Base-by-base conservation (phyloP, 2,329 filamentous ascomycete genomes). In the Penicillium verrucosum region DNA sequence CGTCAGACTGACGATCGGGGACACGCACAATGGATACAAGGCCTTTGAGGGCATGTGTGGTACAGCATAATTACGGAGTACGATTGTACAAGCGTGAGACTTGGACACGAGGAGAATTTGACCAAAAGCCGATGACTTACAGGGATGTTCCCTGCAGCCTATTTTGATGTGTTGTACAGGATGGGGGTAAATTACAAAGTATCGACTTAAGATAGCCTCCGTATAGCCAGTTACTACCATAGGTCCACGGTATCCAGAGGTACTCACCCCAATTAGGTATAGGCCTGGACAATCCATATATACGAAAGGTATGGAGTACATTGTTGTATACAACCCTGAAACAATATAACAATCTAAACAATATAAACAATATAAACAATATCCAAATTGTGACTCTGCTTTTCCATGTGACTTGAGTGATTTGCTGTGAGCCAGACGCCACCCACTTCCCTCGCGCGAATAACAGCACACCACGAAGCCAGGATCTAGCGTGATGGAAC, bases 401-500 rank as follows among this genome's bases (percentile, higher is more conserved):
- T 32, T 30, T 30, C 11, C 54, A 56, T 46, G 42, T 56, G 54
- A 56, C 54, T 34, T 25, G 38, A 16, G 32, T 25, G 32, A 55
- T 42, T 43, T 58, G n/a, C 51, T 51, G 5, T 23, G 54, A 56
- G 36, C 25, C 44, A 48, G 45, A 43, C 52, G 47, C 49, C 54
- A 38, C 47, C 29, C 16, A 42, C 29, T 23, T 34, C 27, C 27
- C 34, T 47, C 18, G 36, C 41, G 43, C 58, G 51, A 64, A 63
- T 64, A 25, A 60, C 48, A 58, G n/a, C 41, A 5, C 62, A 64
- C 58, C 62, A 64, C 62, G 56, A 54, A 40, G 53, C 40, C 40
- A 59, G 59, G 59, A 61, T 61, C 53, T 49, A 41, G 59, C 52
- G 56, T 47, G 50, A 51, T 29, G 38, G 30, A 41, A 51, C 51